A percentile compares a stretch with the other conserved stretches of the same genome.
Evolutionary conservation across 495 filamentous ascomycete species (phyloP).

Genomic region (Podospora pseudopauciseta): DNA sequence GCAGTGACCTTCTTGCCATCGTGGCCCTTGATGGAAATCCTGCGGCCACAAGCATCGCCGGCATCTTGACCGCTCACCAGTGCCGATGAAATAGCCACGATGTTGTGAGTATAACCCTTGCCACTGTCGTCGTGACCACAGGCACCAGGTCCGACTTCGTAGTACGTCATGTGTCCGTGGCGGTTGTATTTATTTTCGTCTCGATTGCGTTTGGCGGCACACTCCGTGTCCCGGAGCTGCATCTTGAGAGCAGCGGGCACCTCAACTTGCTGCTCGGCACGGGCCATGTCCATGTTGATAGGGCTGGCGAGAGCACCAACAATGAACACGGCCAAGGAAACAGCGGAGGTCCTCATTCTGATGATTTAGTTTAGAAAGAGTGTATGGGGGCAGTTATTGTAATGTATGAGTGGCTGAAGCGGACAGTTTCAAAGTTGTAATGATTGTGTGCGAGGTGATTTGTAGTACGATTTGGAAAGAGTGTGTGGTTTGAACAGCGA

Average conservation of each 20-base stretch:
- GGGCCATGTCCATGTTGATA: slow-evolving; percentile 1
- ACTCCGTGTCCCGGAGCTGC: neutral
- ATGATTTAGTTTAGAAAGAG: slow-evolving; percentile 5
- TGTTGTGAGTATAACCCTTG: slow-evolving; percentile 32
- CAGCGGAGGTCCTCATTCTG: slow-evolving; percentile 16
- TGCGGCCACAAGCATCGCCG: slow-evolving; percentile 60
- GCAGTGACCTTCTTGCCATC: slow-evolving; percentile 52
- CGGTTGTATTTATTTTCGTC: slow-evolving; percentile 5
- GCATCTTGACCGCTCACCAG: slow-evolving; percentile 39
- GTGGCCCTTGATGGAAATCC: slow-evolving; percentile 50
- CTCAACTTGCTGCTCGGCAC: neutral
- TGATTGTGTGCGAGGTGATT: neutral
- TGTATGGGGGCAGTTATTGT: slow-evolving; percentile 9
- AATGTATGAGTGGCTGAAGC: neutral
- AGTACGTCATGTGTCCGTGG: slow-evolving; percentile 43
- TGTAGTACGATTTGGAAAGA: neutral
- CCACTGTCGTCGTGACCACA: slow-evolving; percentile 40
- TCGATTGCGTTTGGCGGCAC: neutral
- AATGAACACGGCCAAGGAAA: slow-evolving; percentile 7
- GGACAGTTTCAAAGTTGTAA: slow-evolving; percentile 1
- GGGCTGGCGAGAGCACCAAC: slow-evolving; percentile 9
- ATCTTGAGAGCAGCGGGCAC: neutral
- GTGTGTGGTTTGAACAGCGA: neutral
- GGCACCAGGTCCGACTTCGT: slow-evolving; percentile 38
- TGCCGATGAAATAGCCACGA: slow-evolving; percentile 37